Evolutionary conservation across 1,139 yeast species (phyloP).

Genomic region (Sugiyamaella neomexicana): DNA sequence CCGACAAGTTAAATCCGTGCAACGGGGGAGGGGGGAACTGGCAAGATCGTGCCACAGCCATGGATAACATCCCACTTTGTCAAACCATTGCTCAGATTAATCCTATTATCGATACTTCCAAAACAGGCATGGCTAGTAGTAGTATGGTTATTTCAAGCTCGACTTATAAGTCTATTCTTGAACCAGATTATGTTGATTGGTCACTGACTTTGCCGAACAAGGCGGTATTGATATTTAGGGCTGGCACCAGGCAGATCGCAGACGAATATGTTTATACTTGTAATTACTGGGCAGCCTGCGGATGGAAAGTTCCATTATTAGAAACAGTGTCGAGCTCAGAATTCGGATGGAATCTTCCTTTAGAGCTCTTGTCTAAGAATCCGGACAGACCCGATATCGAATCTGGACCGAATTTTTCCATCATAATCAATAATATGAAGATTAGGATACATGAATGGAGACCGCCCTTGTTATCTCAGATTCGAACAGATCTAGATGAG

Average conservation of each 20-base stretch:
- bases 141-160: constrained; percentile 21
- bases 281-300: constrained; percentile 88
- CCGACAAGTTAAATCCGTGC: constrained; percentile 24
- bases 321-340: constrained; percentile 71
- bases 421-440: constrained; percentile 28
- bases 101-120: constrained; percentile 28
- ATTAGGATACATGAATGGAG: constrained; percentile 38
- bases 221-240: constrained; percentile 38
- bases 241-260: constrained; percentile 71
- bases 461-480: constrained; percentile 35
- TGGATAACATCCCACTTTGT: constrained; percentile 36
- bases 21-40: constrained; percentile 66
- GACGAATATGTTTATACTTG: constrained; percentile 71
- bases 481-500: constrained; percentile 33
- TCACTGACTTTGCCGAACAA: constrained; percentile 42
- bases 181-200: constrained; percentile 33
- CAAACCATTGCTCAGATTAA: constrained; percentile 40
- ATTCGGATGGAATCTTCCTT: constrained; percentile 68
- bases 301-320: constrained; percentile 69
- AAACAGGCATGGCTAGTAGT: constrained; percentile 12
- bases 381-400: constrained; percentile 18
- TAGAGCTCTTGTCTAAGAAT: constrained; percentile 24
- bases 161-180: constrained; percentile 16
- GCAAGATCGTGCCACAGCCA: constrained; percentile 45
- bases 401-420: constrained; percentile 29